phyloP scores from a whole-genome alignment of 106 monocot genomes.

The Xerophyta viscosa region DNA sequence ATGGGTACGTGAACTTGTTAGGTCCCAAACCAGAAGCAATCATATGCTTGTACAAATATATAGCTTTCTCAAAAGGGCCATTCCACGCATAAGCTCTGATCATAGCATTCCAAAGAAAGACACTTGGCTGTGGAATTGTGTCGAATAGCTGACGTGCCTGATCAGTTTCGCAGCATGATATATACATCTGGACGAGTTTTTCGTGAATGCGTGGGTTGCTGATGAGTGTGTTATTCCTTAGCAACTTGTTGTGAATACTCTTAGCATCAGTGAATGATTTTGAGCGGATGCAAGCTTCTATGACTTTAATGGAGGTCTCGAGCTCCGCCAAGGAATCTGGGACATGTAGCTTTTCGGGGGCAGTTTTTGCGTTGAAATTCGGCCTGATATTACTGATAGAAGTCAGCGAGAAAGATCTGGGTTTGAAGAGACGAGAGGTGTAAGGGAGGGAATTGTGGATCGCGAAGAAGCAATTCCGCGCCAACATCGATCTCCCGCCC shows the following conservation, averaged over 20 bases:
- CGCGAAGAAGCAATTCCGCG: background rate
- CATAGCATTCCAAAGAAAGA: constrained; percentile 70
- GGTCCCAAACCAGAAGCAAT: constrained; percentile 23
- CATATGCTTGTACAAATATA: constrained; percentile 45
- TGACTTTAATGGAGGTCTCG: constrained; percentile 9
- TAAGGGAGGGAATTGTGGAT: background rate
- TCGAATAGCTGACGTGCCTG: constrained; percentile 37
- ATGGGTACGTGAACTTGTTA: constrained; percentile 87
- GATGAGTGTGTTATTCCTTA: constrained; percentile 7
- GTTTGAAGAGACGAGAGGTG: background rate
- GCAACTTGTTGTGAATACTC: constrained; percentile 25
- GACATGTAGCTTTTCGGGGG: background rate
- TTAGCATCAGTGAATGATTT: constrained; percentile 22
- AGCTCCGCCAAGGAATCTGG: background rate
- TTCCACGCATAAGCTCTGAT: constrained; percentile 63
- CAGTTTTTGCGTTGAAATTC: background rate
- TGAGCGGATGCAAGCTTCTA: constrained; percentile 27
- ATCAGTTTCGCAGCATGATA: constrained; percentile 19
- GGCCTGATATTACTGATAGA: background rate
- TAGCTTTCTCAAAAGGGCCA: constrained; percentile 33
- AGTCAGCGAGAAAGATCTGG: background rate
- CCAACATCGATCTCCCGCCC: background rate
- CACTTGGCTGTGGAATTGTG: constrained; percentile 32
- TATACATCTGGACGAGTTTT: constrained; percentile 25
- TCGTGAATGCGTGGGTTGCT: constrained; percentile 27